These are phyloP conservation scores for Penicillium paneum DNA, from an alignment of 2,329 filamentous ascomycete species.

Conservation along the genomic window DNA sequence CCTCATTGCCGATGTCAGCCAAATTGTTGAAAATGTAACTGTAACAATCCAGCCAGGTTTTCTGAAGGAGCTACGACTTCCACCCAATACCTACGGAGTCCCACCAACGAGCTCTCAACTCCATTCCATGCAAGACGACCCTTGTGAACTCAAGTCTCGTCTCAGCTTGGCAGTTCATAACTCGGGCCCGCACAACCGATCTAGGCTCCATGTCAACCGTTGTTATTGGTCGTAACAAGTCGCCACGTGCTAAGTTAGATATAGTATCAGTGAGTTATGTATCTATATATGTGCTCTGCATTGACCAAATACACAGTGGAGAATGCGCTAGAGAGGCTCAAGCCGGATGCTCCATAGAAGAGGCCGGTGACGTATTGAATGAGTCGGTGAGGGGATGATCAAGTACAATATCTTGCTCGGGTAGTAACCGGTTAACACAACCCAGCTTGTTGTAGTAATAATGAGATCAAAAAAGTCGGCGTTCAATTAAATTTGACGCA, in stretches of 20 bases:
- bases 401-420: background rate
- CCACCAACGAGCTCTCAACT: background rate
- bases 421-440: too few relatives aligned
- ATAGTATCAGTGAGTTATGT: background rate
- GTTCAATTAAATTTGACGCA: background rate
- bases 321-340: slow-evolving; percentile 56
- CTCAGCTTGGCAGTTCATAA: background rate
- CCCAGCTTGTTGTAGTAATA: background rate
- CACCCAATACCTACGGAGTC: background rate
- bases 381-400: slow-evolving; percentile 34
- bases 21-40: too few relatives aligned
- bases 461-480: background rate
- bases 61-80: background rate
- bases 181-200: background rate
- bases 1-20: too few relatives aligned
- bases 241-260: too few relatives aligned
- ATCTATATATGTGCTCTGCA: slow-evolving; percentile 33
- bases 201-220: background rate
- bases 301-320: slow-evolving; percentile 66
- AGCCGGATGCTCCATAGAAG: slow-evolving; percentile 62
- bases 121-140: background rate
- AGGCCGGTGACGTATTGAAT: slow-evolving; percentile 45
- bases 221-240: background rate
- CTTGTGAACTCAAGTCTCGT: background rate
- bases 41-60: background rate